Evolutionary conservation across 768 basidiomycete genomes (phyloP), one percentile per base, ranked within the genome.

Genomic region (Lactarius vividus): DNA sequence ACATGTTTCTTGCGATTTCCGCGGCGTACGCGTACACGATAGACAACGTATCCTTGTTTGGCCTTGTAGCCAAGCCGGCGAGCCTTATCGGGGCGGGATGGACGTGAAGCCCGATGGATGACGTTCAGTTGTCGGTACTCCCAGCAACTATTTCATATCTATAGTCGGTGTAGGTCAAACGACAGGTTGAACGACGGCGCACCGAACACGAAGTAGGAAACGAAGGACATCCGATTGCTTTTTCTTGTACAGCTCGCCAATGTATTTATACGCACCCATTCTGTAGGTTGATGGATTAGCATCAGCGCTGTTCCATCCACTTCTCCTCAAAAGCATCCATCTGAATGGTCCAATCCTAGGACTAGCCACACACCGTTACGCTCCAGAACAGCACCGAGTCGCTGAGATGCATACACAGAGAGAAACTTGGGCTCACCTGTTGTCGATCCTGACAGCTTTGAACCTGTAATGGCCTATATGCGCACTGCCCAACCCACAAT

Each of bases 1-100:
- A 91, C 96, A 69, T 91, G 95, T 85, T 95, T 97, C 84, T 99
- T 99, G 82, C 97, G 88, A 86, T 98, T 98, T 77, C 97, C 97
- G 70, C 96, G 87, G 74, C 97, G 88, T 71, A 99, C 96, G 71
- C 97, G 92, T 73, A 99, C 83, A 74, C 97, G 93, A 83, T 99
- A 99, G 81, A 99, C 80, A 71, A 98, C 90, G 77, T 94, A 99
- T 73, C 97, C 97, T 81, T 99, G 97, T 86, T 99, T 99, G 77
- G 97, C 95, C 84, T 98, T 99, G 88, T 98, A 99, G 57, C 97
- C 97, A 69, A 99, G 83, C 71, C 96, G 89, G 77, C 97, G 92
- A 69, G 97, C 97, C 84, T 98, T 99, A 84, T 99, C 97, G 62
- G 97, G 97, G 75, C 97, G 92, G 56, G 96, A 98, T 56, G 97